Percentiles rank a stretch among this genome's conserved stretches.
These are phyloP conservation scores for Populus trichocarpa DNA, from an alignment of 441 rosid species.

Conservation along the genomic window DNA sequence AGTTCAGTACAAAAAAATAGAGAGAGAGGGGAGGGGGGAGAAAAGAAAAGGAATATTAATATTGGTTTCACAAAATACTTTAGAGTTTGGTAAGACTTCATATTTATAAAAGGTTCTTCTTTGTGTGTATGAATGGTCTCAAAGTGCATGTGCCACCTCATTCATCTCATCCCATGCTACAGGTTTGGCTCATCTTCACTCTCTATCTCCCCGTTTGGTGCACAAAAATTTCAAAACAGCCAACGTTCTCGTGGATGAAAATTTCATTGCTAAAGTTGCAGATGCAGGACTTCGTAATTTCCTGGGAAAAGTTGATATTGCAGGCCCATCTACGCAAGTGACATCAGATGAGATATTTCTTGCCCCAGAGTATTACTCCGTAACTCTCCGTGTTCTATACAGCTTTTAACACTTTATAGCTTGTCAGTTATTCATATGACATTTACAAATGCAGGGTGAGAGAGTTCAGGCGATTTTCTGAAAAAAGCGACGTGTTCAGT, in stretches of 20 bases:
- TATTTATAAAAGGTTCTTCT: slow-evolving; percentile 8
- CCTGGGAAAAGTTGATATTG: slow-evolving; percentile 64
- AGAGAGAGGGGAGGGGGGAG: not conserved
- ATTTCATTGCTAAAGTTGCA: slow-evolving; percentile 59
- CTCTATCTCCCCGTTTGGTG: slow-evolving; percentile 53
- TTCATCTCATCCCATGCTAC: slow-evolving; percentile 27
- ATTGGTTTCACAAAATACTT: slow-evolving; percentile 9
- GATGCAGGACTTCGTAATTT: slow-evolving; percentile 57
- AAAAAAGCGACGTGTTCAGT: slow-evolving; percentile 56
- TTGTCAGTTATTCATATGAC: slow-evolving; percentile 1
- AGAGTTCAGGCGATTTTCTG: slow-evolving; percentile 38
- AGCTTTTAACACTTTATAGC: slow-evolving; percentile 1
- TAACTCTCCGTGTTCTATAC: slow-evolving; percentile 6
- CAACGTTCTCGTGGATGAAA: slow-evolving; percentile 66
- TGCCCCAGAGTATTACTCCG: slow-evolving; percentile 70
- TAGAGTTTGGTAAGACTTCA: slow-evolving; percentile 21
- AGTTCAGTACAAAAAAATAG: not conserved
- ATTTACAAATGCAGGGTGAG: slow-evolving; percentile 38
- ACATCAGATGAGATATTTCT: slow-evolving; percentile 77
- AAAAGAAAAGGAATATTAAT: slow-evolving; percentile 10
- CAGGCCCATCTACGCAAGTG: slow-evolving; percentile 76
- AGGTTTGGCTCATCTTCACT: slow-evolving; percentile 65
- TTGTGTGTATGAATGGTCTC: slow-evolving; percentile 13
- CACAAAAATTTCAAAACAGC: slow-evolving; percentile 69
- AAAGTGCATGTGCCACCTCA: slow-evolving; percentile 21